Percentiles rank a stretch among this genome's conserved stretches.
Evolutionary conservation across 805 yeast genomes (phyloP).

Genomic region (Kluyveromyces lactis): DNA sequence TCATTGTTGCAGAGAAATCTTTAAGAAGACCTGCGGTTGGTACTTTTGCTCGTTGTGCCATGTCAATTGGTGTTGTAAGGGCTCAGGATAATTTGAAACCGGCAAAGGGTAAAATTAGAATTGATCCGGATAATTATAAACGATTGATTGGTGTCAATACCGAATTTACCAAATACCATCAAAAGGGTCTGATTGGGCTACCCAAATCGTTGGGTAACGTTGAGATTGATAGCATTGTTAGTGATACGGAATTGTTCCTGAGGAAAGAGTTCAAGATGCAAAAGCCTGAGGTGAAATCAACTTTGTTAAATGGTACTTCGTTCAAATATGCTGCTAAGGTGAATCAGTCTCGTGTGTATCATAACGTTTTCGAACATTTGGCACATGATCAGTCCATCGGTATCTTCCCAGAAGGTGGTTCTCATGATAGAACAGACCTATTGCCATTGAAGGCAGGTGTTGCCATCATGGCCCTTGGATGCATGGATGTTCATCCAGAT

Average conservation of each 20-base stretch:
- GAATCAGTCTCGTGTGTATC: conserved; percentile 78
- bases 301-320: conserved; percentile 43
- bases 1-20: conserved; percentile 79
- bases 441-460: conserved; percentile 95
- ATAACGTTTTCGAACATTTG: conserved; percentile 76
- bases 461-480: conserved; percentile 96
- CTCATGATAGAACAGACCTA: conserved; percentile 88
- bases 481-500: conserved; percentile 69
- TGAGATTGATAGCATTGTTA: conserved; percentile 56
- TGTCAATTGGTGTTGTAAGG: conserved; percentile 84
- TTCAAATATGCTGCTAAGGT: conserved; percentile 75
- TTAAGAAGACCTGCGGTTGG: conserved; percentile 63
- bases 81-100: conserved; percentile 75
- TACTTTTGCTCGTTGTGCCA: conserved; percentile 60
- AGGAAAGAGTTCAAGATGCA: conserved; percentile 62
- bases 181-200: conserved; percentile 63
- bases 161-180: conserved; percentile 49
- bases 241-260: conserved; percentile 63
- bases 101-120: conserved; percentile 58
- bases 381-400: conserved; percentile 78
- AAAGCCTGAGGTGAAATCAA: conserved; percentile 30
- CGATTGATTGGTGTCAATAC: conserved; percentile 60
- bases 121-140: conserved; percentile 48
- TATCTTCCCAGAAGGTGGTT: conserved; percentile 97
- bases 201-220: conserved; percentile 73